Conservation (phyloP, 306 rosid genomes). For the Pyrus pyrifolia region DNA sequence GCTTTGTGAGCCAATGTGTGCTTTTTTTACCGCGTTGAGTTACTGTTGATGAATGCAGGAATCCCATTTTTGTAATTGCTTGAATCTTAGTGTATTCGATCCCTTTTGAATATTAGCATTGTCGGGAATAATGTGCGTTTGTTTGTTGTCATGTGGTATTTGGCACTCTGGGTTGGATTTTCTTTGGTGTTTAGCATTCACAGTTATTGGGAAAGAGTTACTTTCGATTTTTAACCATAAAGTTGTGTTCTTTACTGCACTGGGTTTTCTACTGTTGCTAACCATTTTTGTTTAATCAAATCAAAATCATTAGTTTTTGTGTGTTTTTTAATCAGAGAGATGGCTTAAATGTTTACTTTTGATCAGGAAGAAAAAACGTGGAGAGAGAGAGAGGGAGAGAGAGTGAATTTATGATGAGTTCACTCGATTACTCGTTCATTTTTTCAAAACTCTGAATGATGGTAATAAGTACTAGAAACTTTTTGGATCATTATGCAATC, state of each 20-base stretch:
- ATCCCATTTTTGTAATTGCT: not conserved
- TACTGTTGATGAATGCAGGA: slow-evolving; percentile 6
- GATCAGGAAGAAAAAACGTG: not conserved
- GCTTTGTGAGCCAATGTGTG: not conserved
- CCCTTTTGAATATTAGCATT: not conserved
- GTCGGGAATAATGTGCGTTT: not conserved
- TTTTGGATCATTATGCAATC: not conserved
- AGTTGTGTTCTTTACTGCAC: not conserved
- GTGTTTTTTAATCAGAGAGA: not conserved
- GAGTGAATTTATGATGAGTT: not conserved
- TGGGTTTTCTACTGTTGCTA: not conserved
- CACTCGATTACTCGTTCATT: not conserved
- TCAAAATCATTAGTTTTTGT: not conserved
- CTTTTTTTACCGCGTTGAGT: not conserved
- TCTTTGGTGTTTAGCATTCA: not conserved
- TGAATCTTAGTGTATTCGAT: slow-evolving; percentile 12
- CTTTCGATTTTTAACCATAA: not conserved
- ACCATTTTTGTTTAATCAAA: not conserved
- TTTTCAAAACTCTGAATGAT: not conserved
- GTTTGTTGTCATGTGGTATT: not conserved
- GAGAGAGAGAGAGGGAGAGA: not conserved
- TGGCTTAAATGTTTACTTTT: not conserved
- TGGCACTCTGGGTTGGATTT: slow-evolving; percentile 5
- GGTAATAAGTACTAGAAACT: not conserved
- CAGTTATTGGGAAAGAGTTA: not conserved